A percentile compares a stretch with the other conserved stretches of the same genome.
Evolutionary conservation across 768 basidiomycete species (phyloP).

Genomic region (Holtermanniella nyarrowii): DNA sequence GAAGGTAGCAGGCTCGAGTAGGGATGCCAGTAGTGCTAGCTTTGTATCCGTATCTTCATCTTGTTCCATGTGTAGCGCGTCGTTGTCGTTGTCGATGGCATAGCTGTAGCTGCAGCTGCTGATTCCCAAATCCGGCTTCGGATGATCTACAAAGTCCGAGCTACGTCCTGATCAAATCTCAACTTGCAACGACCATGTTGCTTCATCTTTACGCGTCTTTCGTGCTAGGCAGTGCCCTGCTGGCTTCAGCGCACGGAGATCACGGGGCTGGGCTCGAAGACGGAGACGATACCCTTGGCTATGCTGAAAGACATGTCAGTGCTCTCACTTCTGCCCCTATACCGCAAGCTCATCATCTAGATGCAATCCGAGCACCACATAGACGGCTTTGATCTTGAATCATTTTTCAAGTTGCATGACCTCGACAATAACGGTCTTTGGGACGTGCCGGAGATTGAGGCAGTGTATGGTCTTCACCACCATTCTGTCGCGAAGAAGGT

Average conservation of each 20-base stretch:
- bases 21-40: conserved; percentile 23
- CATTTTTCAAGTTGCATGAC: conserved; percentile 95
- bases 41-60: conserved; percentile 14
- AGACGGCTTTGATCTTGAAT: conserved; percentile 58
- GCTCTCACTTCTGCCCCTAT: background rate
- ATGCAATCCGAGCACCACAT: conserved; percentile 40
- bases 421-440: conserved; percentile 74
- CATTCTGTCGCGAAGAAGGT: conserved; percentile 71
- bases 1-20: conserved; percentile 32
- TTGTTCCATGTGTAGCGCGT: conserved; percentile 4
- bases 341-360: conserved; percentile 12
- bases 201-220: background rate
- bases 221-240: conserved; percentile 13
- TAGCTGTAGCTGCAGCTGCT: no score
- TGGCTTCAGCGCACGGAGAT: conserved; percentile 52
- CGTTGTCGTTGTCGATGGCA: background rate
- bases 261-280: conserved; percentile 48
- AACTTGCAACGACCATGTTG: background rate
- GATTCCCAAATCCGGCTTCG: no score
- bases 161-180: background rate
- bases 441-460: conserved; percentile 81
- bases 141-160: background rate
- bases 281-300: conserved; percentile 57
- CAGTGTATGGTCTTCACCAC: conserved; percentile 92
- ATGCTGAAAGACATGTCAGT: conserved; percentile 85